Evolutionary conservation across 495 filamentous ascomycete genomes (phyloP).

Genomic region (Haplographium delicatum): DNA sequence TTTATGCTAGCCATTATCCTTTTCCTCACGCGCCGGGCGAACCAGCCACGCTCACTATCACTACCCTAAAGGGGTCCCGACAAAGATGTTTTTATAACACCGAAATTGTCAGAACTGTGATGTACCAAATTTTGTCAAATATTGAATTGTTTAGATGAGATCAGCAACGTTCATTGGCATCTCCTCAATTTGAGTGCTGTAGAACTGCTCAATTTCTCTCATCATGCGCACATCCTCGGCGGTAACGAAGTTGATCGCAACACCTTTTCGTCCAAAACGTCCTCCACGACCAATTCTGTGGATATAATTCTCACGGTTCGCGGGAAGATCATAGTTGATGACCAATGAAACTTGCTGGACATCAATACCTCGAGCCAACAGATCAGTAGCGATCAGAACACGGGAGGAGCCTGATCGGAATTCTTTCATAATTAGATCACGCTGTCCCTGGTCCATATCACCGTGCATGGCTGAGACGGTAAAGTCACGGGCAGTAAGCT

Average conservation of each 20-base stretch:
- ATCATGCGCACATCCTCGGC: slow-evolving; percentile 99
- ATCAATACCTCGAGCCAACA: slow-evolving; percentile 97
- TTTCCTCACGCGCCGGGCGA: slow-evolving; percentile 26
- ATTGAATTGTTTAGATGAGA: slow-evolving; percentile 42
- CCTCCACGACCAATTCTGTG: slow-evolving; percentile 98
- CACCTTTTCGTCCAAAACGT: slow-evolving; percentile 99
- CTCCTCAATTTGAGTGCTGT: slow-evolving; percentile 78
- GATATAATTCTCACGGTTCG: slow-evolving; percentile 99
- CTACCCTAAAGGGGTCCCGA: slow-evolving; percentile 22
- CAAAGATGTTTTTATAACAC: slow-evolving; percentile 17
- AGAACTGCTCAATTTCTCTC: slow-evolving; percentile 88
- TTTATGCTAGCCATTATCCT: slow-evolving; percentile 25
- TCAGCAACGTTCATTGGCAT: slow-evolving; percentile 85
- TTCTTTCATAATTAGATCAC: slow-evolving; percentile 99
- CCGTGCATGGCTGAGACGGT: slow-evolving; percentile 99
- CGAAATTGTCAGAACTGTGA: slow-evolving; percentile 21
- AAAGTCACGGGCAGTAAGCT: slow-evolving; percentile 96
- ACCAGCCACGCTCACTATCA: slow-evolving; percentile 28
- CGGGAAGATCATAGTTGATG: slow-evolving; percentile 99
- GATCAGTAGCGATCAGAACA: slow-evolving; percentile 95
- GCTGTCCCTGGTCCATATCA: slow-evolving; percentile 96
- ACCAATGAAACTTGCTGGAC: slow-evolving; percentile 98
- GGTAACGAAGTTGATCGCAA: slow-evolving; percentile 99
- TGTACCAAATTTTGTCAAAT: slow-evolving; percentile 20
- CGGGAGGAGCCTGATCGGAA: slow-evolving; percentile 96